Evolutionary conservation across 805 yeast genomes (phyloP).

Genomic region (Candida taoyuanica): DNA sequence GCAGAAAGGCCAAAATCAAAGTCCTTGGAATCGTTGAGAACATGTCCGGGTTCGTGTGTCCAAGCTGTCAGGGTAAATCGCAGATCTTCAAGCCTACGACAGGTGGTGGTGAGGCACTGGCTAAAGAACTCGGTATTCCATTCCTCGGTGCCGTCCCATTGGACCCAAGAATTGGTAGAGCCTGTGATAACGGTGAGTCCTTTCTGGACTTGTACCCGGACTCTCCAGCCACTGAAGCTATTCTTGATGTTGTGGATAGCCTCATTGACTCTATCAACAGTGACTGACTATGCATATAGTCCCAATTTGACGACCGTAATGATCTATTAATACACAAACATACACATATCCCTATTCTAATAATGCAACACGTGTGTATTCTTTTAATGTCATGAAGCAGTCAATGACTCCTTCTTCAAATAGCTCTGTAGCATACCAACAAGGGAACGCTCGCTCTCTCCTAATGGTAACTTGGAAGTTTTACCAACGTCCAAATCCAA

Average conservation of each 20-base stretch:
- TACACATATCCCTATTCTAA: neutral
- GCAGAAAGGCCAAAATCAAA: constrained; percentile 83
- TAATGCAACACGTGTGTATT: constrained; percentile 3
- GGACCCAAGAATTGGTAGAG: constrained; percentile 88
- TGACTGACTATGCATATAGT: neutral
- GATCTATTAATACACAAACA: neutral
- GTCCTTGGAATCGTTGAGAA: constrained; percentile 91
- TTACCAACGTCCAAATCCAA: constrained; percentile 28
- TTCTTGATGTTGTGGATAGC: constrained; percentile 75
- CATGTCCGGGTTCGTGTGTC: constrained; percentile 98
- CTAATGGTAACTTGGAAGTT: constrained; percentile 37
- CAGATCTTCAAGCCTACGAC: constrained; percentile 92
- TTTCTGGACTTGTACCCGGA: constrained; percentile 83
- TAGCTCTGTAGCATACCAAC: constrained; percentile 11
- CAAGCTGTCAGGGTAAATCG: constrained; percentile 85
- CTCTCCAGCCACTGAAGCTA: constrained; percentile 87
- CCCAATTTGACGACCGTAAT: neutral
- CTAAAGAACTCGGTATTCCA: constrained; percentile 71
- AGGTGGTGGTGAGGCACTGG: constrained; percentile 88
- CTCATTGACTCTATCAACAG: constrained; percentile 50
- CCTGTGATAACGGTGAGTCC: constrained; percentile 83
- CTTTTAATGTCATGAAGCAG: constrained; percentile 1
- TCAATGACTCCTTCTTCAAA: constrained; percentile 9
- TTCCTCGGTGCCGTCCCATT: constrained; percentile 91
- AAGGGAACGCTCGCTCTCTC: constrained; percentile 29